Evolutionary conservation across 106 monocot genomes (phyloP).

Genomic region (Narthecium ossifragum): DNA sequence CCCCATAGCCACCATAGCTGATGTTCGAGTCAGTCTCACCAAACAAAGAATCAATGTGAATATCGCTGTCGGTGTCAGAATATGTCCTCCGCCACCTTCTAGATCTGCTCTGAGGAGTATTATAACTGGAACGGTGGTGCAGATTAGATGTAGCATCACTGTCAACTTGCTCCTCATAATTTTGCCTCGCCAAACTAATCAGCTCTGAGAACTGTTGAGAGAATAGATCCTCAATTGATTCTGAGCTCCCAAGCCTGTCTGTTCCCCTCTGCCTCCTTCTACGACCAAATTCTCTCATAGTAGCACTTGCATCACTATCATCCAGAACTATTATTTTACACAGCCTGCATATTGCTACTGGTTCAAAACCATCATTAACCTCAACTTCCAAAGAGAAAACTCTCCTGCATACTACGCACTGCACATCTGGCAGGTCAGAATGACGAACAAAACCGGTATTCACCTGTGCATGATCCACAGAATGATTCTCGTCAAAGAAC

Average conservation of each 20-base stretch:
- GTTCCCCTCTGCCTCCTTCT: slow-evolving; percentile 26
- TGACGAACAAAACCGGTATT: no score
- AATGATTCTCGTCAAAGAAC: not conserved
- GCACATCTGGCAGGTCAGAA: slow-evolving; percentile 15
- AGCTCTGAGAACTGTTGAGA: slow-evolving; percentile 62
- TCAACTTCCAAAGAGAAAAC: slow-evolving; percentile 30
- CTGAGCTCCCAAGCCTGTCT: slow-evolving; percentile 29
- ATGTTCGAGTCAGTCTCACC: slow-evolving; percentile 62
- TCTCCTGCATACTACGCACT: slow-evolving; percentile 73
- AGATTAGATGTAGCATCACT: slow-evolving; percentile 6
- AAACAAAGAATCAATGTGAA: slow-evolving; percentile 41
- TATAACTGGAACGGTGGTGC: slow-evolving; percentile 13
- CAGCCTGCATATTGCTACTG: slow-evolving; percentile 58
- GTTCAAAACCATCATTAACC: slow-evolving; percentile 42
- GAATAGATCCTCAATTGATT: slow-evolving; percentile 62
- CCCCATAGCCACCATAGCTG: slow-evolving; percentile 56
- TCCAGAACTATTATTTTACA: slow-evolving; percentile 64
- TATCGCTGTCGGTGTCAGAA: slow-evolving; percentile 80
- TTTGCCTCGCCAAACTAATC: slow-evolving; percentile 57
- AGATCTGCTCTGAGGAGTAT: slow-evolving; percentile 17
- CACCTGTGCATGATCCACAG: not conserved
- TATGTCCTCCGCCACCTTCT: slow-evolving; percentile 24
- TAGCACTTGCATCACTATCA: slow-evolving; percentile 19
- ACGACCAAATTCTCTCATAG: slow-evolving; percentile 20
- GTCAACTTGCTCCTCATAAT: slow-evolving; percentile 30